Base-by-base conservation (phyloP, 257 asterid species). In the Schizonepeta tenuifolia region DNA sequence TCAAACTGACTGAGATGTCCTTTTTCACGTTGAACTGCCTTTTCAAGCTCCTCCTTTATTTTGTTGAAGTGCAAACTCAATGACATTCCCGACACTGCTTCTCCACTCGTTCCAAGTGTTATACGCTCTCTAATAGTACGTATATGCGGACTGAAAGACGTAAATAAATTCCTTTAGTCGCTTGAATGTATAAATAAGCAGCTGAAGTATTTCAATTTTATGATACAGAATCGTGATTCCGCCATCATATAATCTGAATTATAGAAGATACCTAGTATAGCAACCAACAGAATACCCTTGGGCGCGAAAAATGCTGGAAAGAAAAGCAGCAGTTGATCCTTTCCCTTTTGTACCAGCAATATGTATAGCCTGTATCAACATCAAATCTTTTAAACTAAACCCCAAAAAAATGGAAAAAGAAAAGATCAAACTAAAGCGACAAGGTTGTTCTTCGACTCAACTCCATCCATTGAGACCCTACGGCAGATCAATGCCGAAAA, bases 321-420 rank as follows among this genome's bases (percentile, higher is more conserved):
- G 83, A 77, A 86, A 94, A 18, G 95, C 87, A 77, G 97, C 96
- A 60, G 99, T 89, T 11, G 99, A 94, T 71, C 98, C 99, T 84
- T 94, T 94, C 50, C 99, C 99, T 83, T 94, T 94, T 41, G 99
- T 94, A 59, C 98, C 98, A 79, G 97, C 96, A 38, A 94, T 85
- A 75, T 94, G 99, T 36, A 94, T 71, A 71, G 97, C 83, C 97
- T 91, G 74, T 38, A 76, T 50, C 78, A 72, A 66, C 21, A 38
- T 43, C 69, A 58, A 55, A 24, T 41, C 0, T 44, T 24, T 67
- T 67, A 72, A 65, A 12, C 21, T 21, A 57, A 10, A 73, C n/a
- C n/a, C n/a, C n/a, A n/a, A n/a, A n/a, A n/a, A n/a, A n/a, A n/a
- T n/a, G n/a, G n/a, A n/a, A n/a, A n/a, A n/a, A n/a, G n/a, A n/a